Conservation (phyloP, 1,284 basidiomycete genomes). For the Boletus smithii region DNA sequence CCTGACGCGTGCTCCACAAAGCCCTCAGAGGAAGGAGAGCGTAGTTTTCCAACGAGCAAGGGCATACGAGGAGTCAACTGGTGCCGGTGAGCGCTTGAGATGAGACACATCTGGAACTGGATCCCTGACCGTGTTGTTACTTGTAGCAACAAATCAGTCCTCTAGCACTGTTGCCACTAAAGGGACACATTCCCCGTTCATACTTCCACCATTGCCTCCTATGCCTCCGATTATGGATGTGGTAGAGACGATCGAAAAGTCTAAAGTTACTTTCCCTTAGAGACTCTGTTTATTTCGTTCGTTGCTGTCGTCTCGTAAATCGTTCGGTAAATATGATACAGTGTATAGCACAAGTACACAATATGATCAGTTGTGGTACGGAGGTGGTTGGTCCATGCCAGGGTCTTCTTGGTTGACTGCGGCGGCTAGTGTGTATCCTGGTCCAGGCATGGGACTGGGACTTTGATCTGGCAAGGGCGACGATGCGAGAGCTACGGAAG, state of each 20-base stretch:
- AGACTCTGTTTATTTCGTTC: background rate
- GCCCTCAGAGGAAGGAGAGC: constrained; percentile 39
- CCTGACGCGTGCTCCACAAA: constrained; percentile 20
- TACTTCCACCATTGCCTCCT: constrained; percentile 40
- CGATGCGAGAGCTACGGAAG: background rate
- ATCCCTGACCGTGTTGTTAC: constrained; percentile 6
- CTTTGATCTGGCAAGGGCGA: constrained; percentile 1
- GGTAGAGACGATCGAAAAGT: constrained; percentile 35
- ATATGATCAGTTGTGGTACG: constrained; percentile 24
- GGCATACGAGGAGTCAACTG: constrained; percentile 33
- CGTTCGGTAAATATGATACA: constrained; percentile 7
- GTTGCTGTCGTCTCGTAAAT: background rate
- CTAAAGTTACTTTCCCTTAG: constrained; percentile 34
- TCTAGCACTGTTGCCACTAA: constrained; percentile 5
- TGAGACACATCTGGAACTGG: background rate
- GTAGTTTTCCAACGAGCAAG: constrained; percentile 49
- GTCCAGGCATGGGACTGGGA: constrained; percentile 19
- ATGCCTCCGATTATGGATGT: constrained; percentile 32
- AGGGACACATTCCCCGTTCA: constrained; percentile 33
- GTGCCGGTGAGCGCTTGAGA: constrained; percentile 25
- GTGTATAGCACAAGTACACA: background rate
- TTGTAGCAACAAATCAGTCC: constrained; percentile 1
- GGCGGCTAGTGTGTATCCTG: constrained; percentile 20
- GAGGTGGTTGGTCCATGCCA: constrained; percentile 21
- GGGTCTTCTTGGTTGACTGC: constrained; percentile 10